Conservation (phyloP, 176 grass and related monocot species). For the Paspalum vaginatum region DNA sequence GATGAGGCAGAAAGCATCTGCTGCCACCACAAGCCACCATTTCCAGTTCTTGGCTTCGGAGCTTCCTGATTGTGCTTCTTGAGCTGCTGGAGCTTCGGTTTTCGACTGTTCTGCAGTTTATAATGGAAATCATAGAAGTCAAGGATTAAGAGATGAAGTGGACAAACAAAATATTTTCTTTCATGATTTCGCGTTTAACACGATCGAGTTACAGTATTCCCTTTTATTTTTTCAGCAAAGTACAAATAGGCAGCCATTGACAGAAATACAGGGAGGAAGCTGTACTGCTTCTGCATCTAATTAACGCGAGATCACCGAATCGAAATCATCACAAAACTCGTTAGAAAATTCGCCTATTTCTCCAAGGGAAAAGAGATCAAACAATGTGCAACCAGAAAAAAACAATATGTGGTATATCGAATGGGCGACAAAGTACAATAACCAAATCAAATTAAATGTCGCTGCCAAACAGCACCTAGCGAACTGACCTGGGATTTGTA, state of each 20-base stretch:
- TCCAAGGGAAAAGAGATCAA: too few species aligned
- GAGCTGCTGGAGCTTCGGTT: constrained; percentile 35
- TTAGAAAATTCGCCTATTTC: too few species aligned
- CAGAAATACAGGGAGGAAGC: too few species aligned
- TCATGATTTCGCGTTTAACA: too few species aligned
- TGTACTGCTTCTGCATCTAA: too few species aligned
- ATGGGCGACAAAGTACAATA: not conserved
- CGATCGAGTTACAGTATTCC: too few species aligned
- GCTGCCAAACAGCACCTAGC: not conserved
- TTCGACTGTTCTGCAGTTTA: constrained; percentile 43
- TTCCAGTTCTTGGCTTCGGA: constrained; percentile 25
- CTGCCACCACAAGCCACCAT: constrained; percentile 54
- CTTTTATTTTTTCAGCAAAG: too few species aligned
- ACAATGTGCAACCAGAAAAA: too few species aligned
- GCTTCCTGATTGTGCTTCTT: constrained; percentile 21
- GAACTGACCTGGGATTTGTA: constrained; percentile 51
- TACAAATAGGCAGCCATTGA: too few species aligned
- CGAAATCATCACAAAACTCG: too few species aligned
- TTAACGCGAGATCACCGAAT: too few species aligned
- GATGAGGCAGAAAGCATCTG: constrained; percentile 62
- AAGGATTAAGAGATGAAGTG: not conserved
- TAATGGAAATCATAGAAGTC: not conserved
- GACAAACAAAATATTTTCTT: not conserved
- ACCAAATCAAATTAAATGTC: not conserved
- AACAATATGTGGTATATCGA: too few species aligned